Conservation (phyloP, 2,329 filamentous ascomycete genomes). For the Colletotrichum sp. region DNA sequence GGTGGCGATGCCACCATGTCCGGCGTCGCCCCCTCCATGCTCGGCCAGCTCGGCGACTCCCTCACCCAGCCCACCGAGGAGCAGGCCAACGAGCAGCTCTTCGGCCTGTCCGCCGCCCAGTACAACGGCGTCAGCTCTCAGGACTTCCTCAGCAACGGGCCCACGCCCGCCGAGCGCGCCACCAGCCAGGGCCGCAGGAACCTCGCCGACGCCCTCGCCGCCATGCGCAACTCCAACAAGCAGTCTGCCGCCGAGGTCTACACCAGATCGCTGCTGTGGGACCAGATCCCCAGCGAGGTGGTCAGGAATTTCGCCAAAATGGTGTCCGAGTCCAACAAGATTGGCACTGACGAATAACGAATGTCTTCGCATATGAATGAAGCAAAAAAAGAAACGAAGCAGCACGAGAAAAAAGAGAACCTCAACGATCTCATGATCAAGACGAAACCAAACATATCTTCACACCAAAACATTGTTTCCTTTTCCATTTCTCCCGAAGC, state of each 20-base stretch:
- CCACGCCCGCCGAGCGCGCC: constrained; percentile 48
- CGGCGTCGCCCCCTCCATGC: constrained; percentile 60
- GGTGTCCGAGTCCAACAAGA: constrained; percentile 75
- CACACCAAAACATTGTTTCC: constrained; percentile 13
- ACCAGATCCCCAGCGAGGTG: constrained; percentile 90
- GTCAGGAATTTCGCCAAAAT: constrained; percentile 92
- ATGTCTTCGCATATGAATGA: neutral
- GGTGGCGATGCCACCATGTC: constrained; percentile 49
- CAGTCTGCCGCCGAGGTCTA: constrained; percentile 86
- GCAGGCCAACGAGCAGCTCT: constrained; percentile 87
- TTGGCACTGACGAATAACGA: constrained; percentile 41
- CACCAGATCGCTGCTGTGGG: constrained; percentile 90
- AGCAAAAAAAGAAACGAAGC: constrained; percentile 24
- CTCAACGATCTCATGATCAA: constrained; percentile 5
- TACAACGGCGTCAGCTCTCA: constrained; percentile 85
- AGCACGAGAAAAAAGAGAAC: neutral
- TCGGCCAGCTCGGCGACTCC: constrained; percentile 70
- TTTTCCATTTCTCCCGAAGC: constrained; percentile 8
- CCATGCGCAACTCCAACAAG: constrained; percentile 79
- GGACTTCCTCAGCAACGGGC: constrained; percentile 67
- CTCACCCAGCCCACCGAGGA: constrained; percentile 80
- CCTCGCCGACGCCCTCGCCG: constrained; percentile 79
- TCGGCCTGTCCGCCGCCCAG: constrained; percentile 83
- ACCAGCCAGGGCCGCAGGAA: constrained; percentile 73
- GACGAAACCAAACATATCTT: constrained; percentile 20